Evolutionary conservation across 2,329 filamentous ascomycete species (phyloP).

Genomic region (Xylaria sp.): DNA sequence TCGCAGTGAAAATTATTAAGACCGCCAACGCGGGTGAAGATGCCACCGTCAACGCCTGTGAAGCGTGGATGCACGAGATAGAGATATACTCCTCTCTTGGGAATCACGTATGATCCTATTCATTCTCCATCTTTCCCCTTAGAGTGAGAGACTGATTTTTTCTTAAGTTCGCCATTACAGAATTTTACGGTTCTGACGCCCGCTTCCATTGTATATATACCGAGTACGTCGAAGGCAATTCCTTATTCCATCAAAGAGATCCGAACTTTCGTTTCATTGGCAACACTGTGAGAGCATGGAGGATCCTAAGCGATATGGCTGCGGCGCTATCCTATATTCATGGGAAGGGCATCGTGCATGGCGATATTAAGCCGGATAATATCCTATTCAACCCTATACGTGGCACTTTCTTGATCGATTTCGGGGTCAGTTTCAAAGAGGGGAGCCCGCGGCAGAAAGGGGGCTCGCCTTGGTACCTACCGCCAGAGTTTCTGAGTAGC

Average conservation of each 20-base stretch:
- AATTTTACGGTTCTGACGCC: slow-evolving; percentile 6
- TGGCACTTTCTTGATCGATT: slow-evolving; percentile 1
- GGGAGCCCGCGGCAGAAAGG: not conserved
- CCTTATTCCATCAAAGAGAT: not conserved
- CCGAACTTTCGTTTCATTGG: not conserved
- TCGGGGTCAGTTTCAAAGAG: not conserved
- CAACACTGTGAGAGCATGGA: not conserved
- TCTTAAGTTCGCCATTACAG: not conserved
- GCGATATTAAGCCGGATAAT: not conserved
- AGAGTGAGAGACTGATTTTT: not conserved
- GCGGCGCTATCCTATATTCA: slow-evolving; percentile 4
- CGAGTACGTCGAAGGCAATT: not conserved
- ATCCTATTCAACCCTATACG: slow-evolving; percentile 8
- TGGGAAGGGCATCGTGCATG: not conserved
- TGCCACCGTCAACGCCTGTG: not conserved
- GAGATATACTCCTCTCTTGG: slow-evolving; percentile 7
- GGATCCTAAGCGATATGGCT: slow-evolving; percentile 5
- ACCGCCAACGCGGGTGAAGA: not conserved
- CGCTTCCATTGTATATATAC: slow-evolving; percentile 12
- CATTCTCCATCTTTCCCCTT: not conserved
- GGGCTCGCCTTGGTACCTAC: slow-evolving; percentile 5
- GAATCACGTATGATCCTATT: slow-evolving; percentile 2
- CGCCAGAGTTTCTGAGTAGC: not conserved
- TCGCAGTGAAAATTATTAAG: slow-evolving; percentile 11
- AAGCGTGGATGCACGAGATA: slow-evolving; percentile 8